phyloP scores from a whole-genome alignment of 345 rosid species.

The Acer negundo region DNA sequence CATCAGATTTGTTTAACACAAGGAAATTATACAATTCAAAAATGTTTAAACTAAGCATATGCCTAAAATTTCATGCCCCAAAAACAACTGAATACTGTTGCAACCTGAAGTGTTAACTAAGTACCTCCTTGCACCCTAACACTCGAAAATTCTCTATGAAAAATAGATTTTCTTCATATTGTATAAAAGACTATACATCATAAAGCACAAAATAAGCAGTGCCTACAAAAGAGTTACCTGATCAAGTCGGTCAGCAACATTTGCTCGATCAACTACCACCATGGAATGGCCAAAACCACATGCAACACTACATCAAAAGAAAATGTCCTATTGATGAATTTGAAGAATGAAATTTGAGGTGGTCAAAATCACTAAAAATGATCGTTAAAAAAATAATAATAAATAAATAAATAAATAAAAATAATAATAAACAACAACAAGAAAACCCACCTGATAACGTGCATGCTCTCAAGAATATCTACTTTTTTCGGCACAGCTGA shows the following conservation, averaged over 20 bases:
- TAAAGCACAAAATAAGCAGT: slow-evolving; percentile 1
- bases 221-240: slow-evolving; percentile 54
- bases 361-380: not conserved
- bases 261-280: slow-evolving; percentile 81
- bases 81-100: not conserved
- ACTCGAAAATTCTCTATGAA: not conserved
- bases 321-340: not conserved
- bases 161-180: not conserved
- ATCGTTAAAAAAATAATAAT: not conserved
- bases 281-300: slow-evolving; percentile 87
- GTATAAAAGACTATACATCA: not conserved
- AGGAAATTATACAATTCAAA: not conserved
- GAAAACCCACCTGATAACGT: slow-evolving; percentile 67
- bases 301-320: slow-evolving; percentile 64
- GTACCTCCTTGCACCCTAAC: not conserved
- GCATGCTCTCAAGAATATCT: slow-evolving; percentile 90
- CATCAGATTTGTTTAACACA: not conserved
- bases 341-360: slow-evolving; percentile 8
- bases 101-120: not conserved
- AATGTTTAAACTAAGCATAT: not conserved
- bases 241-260: slow-evolving; percentile 68
- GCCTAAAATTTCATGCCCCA: not conserved
- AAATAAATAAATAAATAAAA: too few species aligned
- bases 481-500: slow-evolving; percentile 95
- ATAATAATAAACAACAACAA: too few species aligned